Evolutionary conservation across 495 filamentous ascomycete genomes (phyloP).

Genomic region (Xylaria longipes): DNA sequence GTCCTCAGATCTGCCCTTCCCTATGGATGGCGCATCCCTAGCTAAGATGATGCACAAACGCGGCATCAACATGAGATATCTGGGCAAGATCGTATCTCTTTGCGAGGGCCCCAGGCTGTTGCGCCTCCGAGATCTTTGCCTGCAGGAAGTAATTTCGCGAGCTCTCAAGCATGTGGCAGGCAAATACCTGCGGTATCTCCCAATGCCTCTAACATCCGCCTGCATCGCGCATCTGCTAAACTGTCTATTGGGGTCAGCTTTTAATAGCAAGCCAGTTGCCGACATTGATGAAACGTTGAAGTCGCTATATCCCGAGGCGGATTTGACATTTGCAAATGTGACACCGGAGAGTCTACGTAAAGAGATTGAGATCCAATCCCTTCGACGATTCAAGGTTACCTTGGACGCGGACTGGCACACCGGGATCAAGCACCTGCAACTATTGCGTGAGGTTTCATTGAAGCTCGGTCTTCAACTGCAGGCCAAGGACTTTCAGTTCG

Average conservation of each 20-base stretch:
- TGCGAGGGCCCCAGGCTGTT: conserved; percentile 74
- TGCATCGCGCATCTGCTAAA: conserved; percentile 91
- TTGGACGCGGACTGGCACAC: conserved; percentile 70
- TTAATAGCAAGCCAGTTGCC: conserved; percentile 77
- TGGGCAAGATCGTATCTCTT: conserved; percentile 79
- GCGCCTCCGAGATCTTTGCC: conserved; percentile 74
- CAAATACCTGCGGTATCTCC: conserved; percentile 79
- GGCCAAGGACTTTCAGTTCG: conserved; percentile 81
- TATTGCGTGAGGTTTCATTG: conserved; percentile 86
- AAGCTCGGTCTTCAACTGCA: conserved; percentile 92
- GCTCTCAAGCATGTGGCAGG: conserved; percentile 92
- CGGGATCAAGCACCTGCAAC: conserved; percentile 74
- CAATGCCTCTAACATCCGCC: conserved; percentile 73
- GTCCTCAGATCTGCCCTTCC: conserved; percentile 93
- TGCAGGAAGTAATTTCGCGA: conserved; percentile 93
- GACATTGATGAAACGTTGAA: conserved; percentile 77
- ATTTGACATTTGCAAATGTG: conserved; percentile 78
- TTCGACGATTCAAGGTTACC: conserved; percentile 75
- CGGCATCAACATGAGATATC: conserved; percentile 95
- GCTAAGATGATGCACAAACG: conserved; percentile 92
- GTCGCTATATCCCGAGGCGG: conserved; percentile 79
- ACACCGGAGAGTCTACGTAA: conserved; percentile 72
- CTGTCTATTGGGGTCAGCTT: conserved; percentile 80
- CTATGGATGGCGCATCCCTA: conserved; percentile 95
- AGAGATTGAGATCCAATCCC: conserved; percentile 75